Evolutionary conservation across 345 rosid genomes (phyloP).

Genomic region (Eucalyptus viminalis): DNA sequence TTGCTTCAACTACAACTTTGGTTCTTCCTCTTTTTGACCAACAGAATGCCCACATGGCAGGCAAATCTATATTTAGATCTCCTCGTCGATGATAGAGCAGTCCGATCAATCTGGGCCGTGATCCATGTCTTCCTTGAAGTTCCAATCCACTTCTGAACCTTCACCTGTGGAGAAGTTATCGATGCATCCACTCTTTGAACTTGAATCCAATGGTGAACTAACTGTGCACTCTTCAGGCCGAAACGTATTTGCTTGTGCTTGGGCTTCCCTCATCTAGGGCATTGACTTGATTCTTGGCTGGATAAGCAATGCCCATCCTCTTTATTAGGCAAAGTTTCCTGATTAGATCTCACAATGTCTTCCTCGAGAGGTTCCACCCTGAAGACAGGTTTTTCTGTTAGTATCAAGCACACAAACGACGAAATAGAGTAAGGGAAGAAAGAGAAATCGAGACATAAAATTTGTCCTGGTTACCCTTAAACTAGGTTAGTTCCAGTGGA

Average conservation of each 20-base stretch:
- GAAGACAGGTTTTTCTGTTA: background rate
- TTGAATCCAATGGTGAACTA: background rate
- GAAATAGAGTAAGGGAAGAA: too few relatives aligned
- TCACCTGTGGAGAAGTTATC: background rate
- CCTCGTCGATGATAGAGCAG: conserved; percentile 61
- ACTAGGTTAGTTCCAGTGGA: too few relatives aligned
- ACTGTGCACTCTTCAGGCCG: background rate
- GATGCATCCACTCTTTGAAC: background rate
- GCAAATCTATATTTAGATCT: conserved; percentile 56
- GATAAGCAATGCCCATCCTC: background rate
- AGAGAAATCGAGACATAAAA: too few relatives aligned
- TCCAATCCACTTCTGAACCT: conserved; percentile 15
- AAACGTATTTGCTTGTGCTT: background rate
- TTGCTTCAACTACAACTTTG: conserved; percentile 5
- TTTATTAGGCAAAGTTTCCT: background rate
- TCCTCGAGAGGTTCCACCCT: background rate
- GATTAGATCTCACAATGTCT: background rate
- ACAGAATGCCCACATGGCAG: conserved; percentile 54
- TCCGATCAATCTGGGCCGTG: conserved; percentile 24
- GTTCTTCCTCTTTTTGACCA: conserved; percentile 6
- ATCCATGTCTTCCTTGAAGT: conserved; percentile 6
- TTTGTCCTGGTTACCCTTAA: too few relatives aligned
- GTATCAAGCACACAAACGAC: too few relatives aligned
- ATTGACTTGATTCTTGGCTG: background rate
- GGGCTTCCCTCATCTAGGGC: background rate